phyloP scores from a whole-genome alignment of 2,329 filamentous ascomycete genomes.

The Nannizzia gypsea region DNA sequence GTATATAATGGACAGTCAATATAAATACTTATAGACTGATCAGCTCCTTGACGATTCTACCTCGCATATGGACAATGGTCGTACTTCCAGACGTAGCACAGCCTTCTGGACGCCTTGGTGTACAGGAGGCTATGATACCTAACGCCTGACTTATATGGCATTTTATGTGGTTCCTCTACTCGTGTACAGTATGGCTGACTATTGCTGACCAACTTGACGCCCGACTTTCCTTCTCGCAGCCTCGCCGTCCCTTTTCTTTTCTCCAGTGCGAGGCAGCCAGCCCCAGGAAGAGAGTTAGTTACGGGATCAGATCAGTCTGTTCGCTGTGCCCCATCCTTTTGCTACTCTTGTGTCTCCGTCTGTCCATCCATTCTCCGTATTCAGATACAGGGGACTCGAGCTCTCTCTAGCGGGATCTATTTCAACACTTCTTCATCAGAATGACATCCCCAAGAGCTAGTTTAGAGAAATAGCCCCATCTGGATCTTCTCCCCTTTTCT shows the following conservation, averaged over 20 bases:
- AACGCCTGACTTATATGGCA: neutral
- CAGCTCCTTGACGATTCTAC: neutral
- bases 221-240: neutral
- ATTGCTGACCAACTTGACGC: neutral
- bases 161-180: neutral
- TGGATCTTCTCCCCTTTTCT: neutral
- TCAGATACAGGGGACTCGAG: neutral
- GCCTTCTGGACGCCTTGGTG: neutral
- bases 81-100: neutral
- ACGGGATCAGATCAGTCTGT: neutral
- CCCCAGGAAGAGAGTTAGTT: neutral
- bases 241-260: neutral
- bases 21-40: neutral
- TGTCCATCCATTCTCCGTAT: neutral
- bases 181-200: neutral
- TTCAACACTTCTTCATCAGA: neutral
- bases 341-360: no score
- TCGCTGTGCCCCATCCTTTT: neutral
- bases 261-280: neutral
- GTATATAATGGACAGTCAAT: constrained; percentile 1
- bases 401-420: neutral
- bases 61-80: neutral
- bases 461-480: neutral
- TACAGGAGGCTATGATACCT: neutral
- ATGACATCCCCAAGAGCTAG: neutral